Conservation (phyloP, 305 asterid species). For the Fraxinus nigra region DNA sequence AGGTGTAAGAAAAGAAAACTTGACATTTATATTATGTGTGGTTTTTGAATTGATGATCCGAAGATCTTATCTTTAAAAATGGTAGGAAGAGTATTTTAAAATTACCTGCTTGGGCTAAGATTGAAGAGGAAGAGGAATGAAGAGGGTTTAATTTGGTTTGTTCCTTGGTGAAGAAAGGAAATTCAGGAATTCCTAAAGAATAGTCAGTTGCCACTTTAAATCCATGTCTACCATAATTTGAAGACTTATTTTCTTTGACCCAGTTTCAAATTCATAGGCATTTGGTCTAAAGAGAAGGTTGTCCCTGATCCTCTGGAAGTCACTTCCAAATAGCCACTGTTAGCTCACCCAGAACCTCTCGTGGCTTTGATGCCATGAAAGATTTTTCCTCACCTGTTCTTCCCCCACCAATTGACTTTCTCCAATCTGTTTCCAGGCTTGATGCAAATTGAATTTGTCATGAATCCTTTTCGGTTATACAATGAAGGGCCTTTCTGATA, state of each 20-base stretch:
- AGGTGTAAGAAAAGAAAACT: background rate
- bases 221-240: background rate
- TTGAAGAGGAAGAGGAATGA: background rate
- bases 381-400: background rate
- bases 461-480: background rate
- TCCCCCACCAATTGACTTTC: background rate
- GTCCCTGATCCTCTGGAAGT: background rate
- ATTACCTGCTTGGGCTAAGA: background rate
- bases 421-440: conserved; percentile 2
- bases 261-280: background rate
- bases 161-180: background rate
- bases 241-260: background rate
- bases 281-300: background rate
- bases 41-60: background rate
- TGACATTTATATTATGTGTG: background rate
- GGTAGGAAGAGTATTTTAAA: background rate
- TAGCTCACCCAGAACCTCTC: background rate
- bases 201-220: background rate
- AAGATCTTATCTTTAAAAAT: background rate
- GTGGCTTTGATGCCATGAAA: background rate
- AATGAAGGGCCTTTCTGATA: conserved; percentile 10
- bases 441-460: background rate
- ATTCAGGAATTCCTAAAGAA: background rate
- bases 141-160: background rate
- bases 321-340: background rate